Evolutionary conservation across 805 yeast species (phyloP), one percentile per base, ranked within the genome.

Genomic region (Ogataea trehalophila): DNA sequence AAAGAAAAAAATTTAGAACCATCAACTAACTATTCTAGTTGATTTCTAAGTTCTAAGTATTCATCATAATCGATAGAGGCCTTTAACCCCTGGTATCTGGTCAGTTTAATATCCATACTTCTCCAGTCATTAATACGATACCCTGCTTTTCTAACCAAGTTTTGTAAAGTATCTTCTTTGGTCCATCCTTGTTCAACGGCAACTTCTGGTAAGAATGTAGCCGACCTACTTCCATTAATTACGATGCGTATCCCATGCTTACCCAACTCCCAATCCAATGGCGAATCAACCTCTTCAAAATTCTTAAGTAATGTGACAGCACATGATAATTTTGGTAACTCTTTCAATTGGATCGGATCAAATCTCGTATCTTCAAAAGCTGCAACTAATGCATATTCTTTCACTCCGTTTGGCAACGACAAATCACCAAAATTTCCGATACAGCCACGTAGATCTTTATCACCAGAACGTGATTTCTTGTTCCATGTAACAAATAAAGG

Each of bases 401-500:
- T 62, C 4, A 90, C 74, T 0, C 94, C 96, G 1, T 59, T 43
- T 16, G 75, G 81, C 2, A 87, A 55, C 0, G 75, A 72, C 47
- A 76, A 63, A 15, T 76, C 67, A 17, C 73, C 69, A 62, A 94
- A 94, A 0, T 96, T 91, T 1, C 99, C 99, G 46, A 92, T 94
- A 61, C 99, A 92, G 0, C 99, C 99, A 39, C 98, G 72, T 42
- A 92, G 69, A 14, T 70, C 67, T 23, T 66, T 61, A 1, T 65
- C 59, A 9, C 50, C 61, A 7, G n/a, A n/a, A 14, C 36, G 52
- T 39, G 4, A 53, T 48, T 17, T 57, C 55, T 47, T 74, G 56
- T 81, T 83, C 96, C 97, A 94, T 0, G 98, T 94, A 33, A 92
- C 85, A 68, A 94, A 94, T 26, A 92, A 67, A 0, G 98, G 94